phyloP scores from a whole-genome alignment of 306 rosid genomes.

The Psophocarpus tetragonolobus region DNA sequence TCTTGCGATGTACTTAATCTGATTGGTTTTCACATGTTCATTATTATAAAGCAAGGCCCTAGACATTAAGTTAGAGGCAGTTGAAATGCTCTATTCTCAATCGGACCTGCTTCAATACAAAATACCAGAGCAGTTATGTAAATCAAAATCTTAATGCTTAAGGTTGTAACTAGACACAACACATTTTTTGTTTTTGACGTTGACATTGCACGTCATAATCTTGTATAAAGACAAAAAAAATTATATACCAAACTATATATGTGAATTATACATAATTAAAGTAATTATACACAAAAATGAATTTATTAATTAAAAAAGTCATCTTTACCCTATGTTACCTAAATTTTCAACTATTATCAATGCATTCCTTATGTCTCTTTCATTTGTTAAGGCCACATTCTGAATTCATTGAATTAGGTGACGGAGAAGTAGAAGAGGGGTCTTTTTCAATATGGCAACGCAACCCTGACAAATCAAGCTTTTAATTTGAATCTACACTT shows the following conservation, averaged over 20 bases:
- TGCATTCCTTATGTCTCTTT: neutral
- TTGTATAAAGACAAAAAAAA: neutral
- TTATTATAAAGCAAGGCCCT: conserved; percentile 8
- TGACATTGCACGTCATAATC: neutral
- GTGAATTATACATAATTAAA: neutral
- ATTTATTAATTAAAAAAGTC: neutral
- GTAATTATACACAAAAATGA: neutral
- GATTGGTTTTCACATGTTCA: neutral
- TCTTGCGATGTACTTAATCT: neutral
- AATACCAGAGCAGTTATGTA: neutral
- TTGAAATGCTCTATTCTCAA: conserved; percentile 15
- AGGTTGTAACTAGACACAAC: conserved; percentile 6
- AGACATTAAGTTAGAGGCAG: neutral
- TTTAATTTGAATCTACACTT: no score
- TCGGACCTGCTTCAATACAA: neutral
- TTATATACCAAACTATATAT: neutral
- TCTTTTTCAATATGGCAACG: neutral
- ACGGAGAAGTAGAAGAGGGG: neutral
- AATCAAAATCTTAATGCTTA: conserved; percentile 8
- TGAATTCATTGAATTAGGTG: neutral
- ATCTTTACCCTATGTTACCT: neutral
- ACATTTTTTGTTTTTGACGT: neutral
- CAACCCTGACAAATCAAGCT: no score
- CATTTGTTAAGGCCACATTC: neutral
- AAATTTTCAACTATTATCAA: neutral